phyloP scores from a whole-genome alignment of 768 basidiomycete species.

The Wakefieldia striispora region DNA sequence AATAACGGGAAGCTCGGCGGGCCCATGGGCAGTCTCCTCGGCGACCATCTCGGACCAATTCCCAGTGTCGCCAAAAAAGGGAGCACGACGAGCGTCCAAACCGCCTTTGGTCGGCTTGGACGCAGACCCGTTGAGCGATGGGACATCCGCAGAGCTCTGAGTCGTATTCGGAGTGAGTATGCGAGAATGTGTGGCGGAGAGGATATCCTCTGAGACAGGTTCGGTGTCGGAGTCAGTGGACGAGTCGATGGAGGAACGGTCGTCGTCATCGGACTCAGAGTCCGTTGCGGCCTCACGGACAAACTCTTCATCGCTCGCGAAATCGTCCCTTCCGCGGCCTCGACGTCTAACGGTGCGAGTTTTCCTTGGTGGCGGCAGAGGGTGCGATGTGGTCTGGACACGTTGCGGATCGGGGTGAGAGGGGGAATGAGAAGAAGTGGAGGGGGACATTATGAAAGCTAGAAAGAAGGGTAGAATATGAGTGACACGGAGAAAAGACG shows the following conservation, averaged over 20 bases:
- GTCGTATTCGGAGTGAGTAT: slow-evolving; percentile 68
- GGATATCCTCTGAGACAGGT: slow-evolving; percentile 62
- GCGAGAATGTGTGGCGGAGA: slow-evolving; percentile 47
- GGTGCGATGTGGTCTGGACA: slow-evolving; percentile 31
- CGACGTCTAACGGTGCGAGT: slow-evolving; percentile 54
- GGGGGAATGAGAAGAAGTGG: slow-evolving; percentile 36
- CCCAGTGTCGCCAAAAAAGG: slow-evolving; percentile 54
- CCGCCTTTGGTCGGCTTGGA: slow-evolving; percentile 25
- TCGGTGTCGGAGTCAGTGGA: slow-evolving; percentile 72
- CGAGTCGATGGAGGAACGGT: slow-evolving; percentile 56
- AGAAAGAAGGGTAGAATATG: slow-evolving; percentile 1
- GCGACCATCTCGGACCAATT: slow-evolving; percentile 88
- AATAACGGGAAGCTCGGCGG: slow-evolving; percentile 72
- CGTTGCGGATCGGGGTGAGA: slow-evolving; percentile 30
- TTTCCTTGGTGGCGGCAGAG: slow-evolving; percentile 33
- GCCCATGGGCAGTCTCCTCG: slow-evolving; percentile 62
- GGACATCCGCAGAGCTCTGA: slow-evolving; percentile 51
- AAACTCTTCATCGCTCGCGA: slow-evolving; percentile 78
- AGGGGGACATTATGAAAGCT: slow-evolving; percentile 46
- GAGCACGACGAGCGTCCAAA: slow-evolving; percentile 33
- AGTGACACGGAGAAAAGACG: slow-evolving; percentile 22
- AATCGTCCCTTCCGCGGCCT: slow-evolving; percentile 54
- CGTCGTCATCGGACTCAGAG: slow-evolving; percentile 63
- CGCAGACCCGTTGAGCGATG: slow-evolving; percentile 23
- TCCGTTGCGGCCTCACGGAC: slow-evolving; percentile 69